Evolutionary conservation across 2,329 filamentous ascomycete species (phyloP), one percentile per base, ranked within the genome.

Genomic region (Pestalotiopsis sp.): DNA sequence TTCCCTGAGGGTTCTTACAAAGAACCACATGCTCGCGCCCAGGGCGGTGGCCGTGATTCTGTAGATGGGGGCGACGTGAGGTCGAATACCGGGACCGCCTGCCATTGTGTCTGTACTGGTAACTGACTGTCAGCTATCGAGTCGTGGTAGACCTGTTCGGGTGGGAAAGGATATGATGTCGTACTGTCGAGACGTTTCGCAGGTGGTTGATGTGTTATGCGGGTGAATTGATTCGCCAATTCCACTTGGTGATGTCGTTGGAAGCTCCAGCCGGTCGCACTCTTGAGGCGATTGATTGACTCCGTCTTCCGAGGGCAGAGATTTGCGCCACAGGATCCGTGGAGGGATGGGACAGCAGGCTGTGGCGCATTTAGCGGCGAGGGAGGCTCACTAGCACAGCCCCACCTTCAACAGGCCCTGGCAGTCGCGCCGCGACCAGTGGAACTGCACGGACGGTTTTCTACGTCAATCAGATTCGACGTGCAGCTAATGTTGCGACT

Each of bases 21-120:
- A 99, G 84, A 99, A 98, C 96, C 96, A 99, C 96, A 98, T 99
- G 84, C 92, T 93, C 67, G 96, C 96, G 75, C 94, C 93, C 72
- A 99, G 87, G 71, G 91, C 93, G 59, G 94, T 98, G 61, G 93
- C 95, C 69, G 91, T 89, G 81, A 95, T 92, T 79, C 93, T 90
- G 86, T 98, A 97, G 73, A 97, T 79, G 65, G 81, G 80, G 52
- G 84, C 83, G 71, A 87, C 86, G 73, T 86, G 85, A 72, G 86
- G 84, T 75, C 66, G 74, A 57, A 75, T 70, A 69, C 74, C 74
- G 52, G 69, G 70, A 68, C 72, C 71, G 64, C 75, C 78, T 71
- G 80, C 79, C 80, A 82, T 82, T 74, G 73, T 76, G 70, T 67
- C 70, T 68, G 71, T 67, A 70, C 23, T 9, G 49, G 17, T n/a